phyloP scores from a whole-genome alignment of 1,284 basidiomycete species.

The Puccinia coronata region DNA sequence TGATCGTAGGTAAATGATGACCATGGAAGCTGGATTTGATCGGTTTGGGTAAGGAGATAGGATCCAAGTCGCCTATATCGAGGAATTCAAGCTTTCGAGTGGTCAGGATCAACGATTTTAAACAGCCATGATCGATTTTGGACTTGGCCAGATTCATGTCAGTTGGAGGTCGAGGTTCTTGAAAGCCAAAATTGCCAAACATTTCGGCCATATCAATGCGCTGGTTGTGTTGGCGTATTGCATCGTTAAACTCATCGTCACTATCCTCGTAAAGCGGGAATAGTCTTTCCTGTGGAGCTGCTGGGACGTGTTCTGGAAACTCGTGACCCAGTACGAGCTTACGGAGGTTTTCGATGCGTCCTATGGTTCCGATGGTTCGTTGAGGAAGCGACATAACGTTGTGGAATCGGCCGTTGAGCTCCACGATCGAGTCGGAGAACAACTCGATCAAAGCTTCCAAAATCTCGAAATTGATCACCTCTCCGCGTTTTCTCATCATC shows the following conservation, averaged over 20 bases:
- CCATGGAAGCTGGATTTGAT: not conserved
- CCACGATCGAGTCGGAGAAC: slow-evolving; percentile 22
- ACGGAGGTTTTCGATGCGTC: slow-evolving; percentile 13
- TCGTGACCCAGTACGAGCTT: slow-evolving; percentile 15
- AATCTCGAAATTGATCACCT: not conserved
- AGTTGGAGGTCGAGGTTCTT: not conserved
- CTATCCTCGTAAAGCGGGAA: not conserved
- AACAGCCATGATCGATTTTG: slow-evolving; percentile 12
- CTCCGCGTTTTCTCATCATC: not conserved
- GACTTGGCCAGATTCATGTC: slow-evolving; percentile 6
- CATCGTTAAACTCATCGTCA: not conserved
- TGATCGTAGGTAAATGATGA: not conserved
- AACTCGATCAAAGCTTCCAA: slow-evolving; percentile 15
- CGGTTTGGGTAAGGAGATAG: not conserved
- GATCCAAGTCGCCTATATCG: slow-evolving; percentile 15
- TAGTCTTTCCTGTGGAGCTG: too few species aligned
- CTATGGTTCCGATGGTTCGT: slow-evolving; percentile 9
- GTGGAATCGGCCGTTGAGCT: slow-evolving; percentile 20
- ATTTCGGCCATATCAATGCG: too few species aligned
- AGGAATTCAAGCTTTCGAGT: slow-evolving; percentile 13
- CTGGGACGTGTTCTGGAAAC: not conserved
- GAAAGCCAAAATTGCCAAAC: too few species aligned
- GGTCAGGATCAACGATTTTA: slow-evolving; percentile 7
- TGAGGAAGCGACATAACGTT: slow-evolving; percentile 1
- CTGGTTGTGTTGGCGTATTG: too few species aligned